Percentiles rank a stretch among this genome's conserved stretches.
Evolutionary conservation across 768 basidiomycete genomes (phyloP).

Genomic region (Lactarius deliciosus): DNA sequence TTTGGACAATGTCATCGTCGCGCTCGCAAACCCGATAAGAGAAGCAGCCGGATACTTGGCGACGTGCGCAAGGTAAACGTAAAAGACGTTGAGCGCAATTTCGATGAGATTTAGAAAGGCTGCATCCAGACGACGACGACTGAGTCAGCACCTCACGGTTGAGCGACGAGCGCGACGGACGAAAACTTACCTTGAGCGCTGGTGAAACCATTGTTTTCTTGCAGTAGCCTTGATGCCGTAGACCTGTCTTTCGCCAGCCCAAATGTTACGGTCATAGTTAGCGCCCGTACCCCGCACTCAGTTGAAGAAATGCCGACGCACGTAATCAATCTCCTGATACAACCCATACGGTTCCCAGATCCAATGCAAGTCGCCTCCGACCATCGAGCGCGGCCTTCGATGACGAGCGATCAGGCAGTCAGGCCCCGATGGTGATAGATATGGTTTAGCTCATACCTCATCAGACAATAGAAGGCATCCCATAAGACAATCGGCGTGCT

Average conservation of each 20-base stretch:
- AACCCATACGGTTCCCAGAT: slow-evolving; percentile 82
- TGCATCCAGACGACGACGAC: slow-evolving; percentile 34
- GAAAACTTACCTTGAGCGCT: slow-evolving; percentile 58
- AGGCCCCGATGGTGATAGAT: neutral
- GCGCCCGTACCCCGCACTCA: neutral
- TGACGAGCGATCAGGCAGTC: slow-evolving; percentile 5
- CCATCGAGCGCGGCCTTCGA: slow-evolving; percentile 78
- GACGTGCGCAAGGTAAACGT: slow-evolving; percentile 74
- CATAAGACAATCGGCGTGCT: slow-evolving; percentile 66
- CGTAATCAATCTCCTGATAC: slow-evolving; percentile 64
- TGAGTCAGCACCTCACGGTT: no score
- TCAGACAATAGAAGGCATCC: slow-evolving; percentile 81
- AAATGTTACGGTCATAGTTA: neutral
- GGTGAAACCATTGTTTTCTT: slow-evolving; percentile 73
- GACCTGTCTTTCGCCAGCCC: slow-evolving; percentile 44
- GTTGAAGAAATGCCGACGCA: slow-evolving; percentile 33
- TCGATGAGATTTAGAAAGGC: slow-evolving; percentile 81
- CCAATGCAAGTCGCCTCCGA: slow-evolving; percentile 88
- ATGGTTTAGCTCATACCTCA: slow-evolving; percentile 50
- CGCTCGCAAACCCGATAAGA: slow-evolving; percentile 69
- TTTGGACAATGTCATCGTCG: slow-evolving; percentile 80
- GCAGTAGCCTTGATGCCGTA: slow-evolving; percentile 71
- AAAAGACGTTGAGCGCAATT: slow-evolving; percentile 67
- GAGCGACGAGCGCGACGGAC: no score
- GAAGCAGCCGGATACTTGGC: slow-evolving; percentile 62